Evolutionary conservation across 495 filamentous ascomycete species (phyloP).

Genomic region (Aspergillus bertholletiae): DNA sequence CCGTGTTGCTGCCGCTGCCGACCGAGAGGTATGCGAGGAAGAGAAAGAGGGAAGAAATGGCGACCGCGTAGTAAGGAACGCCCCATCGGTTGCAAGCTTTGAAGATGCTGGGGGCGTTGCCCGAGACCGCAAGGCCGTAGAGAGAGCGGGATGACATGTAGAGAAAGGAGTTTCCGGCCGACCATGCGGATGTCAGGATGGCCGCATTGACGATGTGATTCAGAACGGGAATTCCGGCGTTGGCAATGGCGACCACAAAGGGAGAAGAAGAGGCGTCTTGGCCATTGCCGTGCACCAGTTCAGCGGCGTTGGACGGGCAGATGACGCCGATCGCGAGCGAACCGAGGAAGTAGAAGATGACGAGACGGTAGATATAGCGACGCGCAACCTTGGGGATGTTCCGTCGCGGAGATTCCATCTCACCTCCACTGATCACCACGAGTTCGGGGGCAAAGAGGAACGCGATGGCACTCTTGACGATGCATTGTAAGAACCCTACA

Average conservation of each 20-base stretch:
- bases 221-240: conserved; percentile 62
- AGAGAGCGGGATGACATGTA: conserved; percentile 74
- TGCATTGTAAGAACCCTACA: conserved; percentile 38
- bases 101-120: conserved; percentile 46
- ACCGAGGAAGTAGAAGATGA: conserved; percentile 72
- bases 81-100: conserved; percentile 46
- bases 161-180: conserved; percentile 74
- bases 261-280: conserved; percentile 50
- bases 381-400: conserved; percentile 75
- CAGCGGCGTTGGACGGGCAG: conserved; percentile 46
- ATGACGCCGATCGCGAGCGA: conserved; percentile 57
- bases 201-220: conserved; percentile 76
- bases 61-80: conserved; percentile 46
- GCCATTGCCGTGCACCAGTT: conserved; percentile 49
- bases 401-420: conserved; percentile 72
- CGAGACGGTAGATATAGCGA: conserved; percentile 81
- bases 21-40: conserved; percentile 36
- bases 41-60: conserved; percentile 30
- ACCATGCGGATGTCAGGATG: conserved; percentile 66
- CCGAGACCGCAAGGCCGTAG: conserved; percentile 52
- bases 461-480: conserved; percentile 49
- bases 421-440: conserved; percentile 55
- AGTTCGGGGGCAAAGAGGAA: conserved; percentile 57
- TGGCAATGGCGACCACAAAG: conserved; percentile 57
- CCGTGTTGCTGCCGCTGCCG: conserved; percentile 27